Percentiles rank a stretch among this genome's conserved stretches.
phyloP scores from a whole-genome alignment of 805 yeast genomes.

The Cyberlindnera mycetangii region DNA sequence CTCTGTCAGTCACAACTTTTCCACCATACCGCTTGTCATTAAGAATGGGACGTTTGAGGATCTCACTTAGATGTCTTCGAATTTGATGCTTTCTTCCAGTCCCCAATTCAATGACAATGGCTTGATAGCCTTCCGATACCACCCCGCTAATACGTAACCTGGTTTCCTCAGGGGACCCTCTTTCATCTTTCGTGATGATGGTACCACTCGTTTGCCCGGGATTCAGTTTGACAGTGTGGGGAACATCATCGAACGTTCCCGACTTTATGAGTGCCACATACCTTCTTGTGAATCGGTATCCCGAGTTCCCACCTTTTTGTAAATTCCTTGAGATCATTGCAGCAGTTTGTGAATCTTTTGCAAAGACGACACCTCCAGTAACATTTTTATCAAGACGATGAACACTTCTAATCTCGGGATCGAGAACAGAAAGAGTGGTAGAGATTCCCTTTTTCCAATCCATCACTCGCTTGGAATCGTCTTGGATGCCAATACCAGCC shows the following conservation, averaged over 20 bases:
- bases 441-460: constrained; percentile 15
- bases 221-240: not conserved
- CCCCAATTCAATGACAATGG: constrained; percentile 31
- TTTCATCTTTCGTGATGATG: constrained; percentile 1
- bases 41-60: constrained; percentile 28
- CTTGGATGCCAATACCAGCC: constrained; percentile 33
- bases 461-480: constrained; percentile 24
- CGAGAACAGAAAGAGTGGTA: constrained; percentile 6
- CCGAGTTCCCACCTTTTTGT: constrained; percentile 34
- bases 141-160: constrained; percentile 12
- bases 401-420: constrained; percentile 28
- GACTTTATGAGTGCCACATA: constrained; percentile 31
- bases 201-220: constrained; percentile 1
- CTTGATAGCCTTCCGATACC: constrained; percentile 17
- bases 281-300: constrained; percentile 33
- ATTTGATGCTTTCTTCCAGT: constrained; percentile 43
- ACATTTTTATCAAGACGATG: constrained; percentile 40
- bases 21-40: constrained; percentile 32
- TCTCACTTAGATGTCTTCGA: constrained; percentile 30
- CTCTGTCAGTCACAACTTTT: constrained; percentile 1
- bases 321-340: constrained; percentile 32
- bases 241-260: not conserved
- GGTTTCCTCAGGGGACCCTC: constrained; percentile 11
- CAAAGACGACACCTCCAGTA: constrained; percentile 39
- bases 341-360: constrained; percentile 33